Conservation (phyloP, 148 eudicot genomes). For the Cornus controversa region DNA sequence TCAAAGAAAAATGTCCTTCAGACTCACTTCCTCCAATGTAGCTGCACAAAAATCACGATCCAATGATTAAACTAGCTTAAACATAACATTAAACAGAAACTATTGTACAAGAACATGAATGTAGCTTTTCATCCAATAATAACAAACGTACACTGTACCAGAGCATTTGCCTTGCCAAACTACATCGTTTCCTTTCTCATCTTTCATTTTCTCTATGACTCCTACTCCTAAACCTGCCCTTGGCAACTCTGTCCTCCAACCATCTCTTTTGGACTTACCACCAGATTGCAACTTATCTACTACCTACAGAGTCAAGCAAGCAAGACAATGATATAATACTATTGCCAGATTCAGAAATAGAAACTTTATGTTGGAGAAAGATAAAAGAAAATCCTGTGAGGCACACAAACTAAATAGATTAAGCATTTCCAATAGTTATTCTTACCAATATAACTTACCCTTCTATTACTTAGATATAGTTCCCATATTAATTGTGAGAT, state of each 20-base stretch:
- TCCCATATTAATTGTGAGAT: not conserved
- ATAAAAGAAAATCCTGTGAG: not conserved
- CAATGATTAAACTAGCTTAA: not conserved
- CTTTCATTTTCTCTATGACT: slow-evolving; percentile 67
- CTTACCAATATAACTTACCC: not conserved
- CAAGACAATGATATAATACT: slow-evolving; percentile 10
- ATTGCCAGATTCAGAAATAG: slow-evolving; percentile 9
- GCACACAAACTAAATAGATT: slow-evolving; percentile 1
- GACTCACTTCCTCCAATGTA: slow-evolving; percentile 86
- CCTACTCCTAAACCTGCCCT: slow-evolving; percentile 53
- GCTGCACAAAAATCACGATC: slow-evolving; percentile 44
- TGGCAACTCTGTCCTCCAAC: slow-evolving; percentile 85
- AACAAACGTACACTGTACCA: slow-evolving; percentile 88
- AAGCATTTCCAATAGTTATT: not conserved
- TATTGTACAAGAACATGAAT: not conserved
- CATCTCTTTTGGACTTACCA: slow-evolving; percentile 70
- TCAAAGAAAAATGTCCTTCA: slow-evolving; percentile 91
- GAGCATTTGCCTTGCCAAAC: slow-evolving; percentile 99
- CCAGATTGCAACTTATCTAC: slow-evolving; percentile 86
- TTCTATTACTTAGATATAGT: not conserved
- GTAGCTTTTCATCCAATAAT: not conserved
- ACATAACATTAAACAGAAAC: not conserved
- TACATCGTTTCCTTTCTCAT: slow-evolving; percentile 69
- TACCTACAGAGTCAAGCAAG: slow-evolving; percentile 43
- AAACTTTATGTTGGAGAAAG: not conserved